Evolutionary conservation across 179 eudicot genomes (phyloP), one percentile per base, ranked within the genome.

Genomic region (Drosera spatulata): DNA sequence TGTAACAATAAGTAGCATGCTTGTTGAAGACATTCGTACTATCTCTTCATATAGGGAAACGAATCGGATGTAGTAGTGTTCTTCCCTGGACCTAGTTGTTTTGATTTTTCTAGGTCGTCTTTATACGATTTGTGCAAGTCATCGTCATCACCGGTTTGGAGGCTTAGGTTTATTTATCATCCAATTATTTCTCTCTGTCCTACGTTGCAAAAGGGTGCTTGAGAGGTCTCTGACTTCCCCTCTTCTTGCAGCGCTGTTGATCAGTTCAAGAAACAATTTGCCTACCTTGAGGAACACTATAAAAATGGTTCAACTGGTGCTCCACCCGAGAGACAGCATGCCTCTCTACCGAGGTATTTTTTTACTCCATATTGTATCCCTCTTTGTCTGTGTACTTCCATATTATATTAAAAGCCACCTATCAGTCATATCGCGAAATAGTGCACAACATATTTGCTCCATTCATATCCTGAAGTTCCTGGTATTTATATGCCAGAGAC

Each of bases 261-360:
- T 67, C 91, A 91, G 72, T 91, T 91, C 64, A 91, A 91, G 82
- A 91, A 85, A 75, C 97, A 87, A 67, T 91, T 91, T 83, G 94
- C 97, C 52, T 79, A 76, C 61, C 91, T 91, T 10, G 97, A 91
- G 79, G 97, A 91, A 74, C 96, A 83, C 69, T 87, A 87, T 73
- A 85, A 86, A 71, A 91, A 87, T 10, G 97, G 86, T 39, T 84
- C 88, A 65, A 66, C 79, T 56, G 81, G 76, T 67, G 76, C 83
- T 66, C 86, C 95, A 58, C 93, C 80, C 39, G 97, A 87, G 63
- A 81, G 96, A 68, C 93, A 88, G 66, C 96, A 88, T 61, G 79
- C 86, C 63, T 89, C 96, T 57, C 76, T 89, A 64, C 96, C 96
- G 15, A 81, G 96, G 96, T 83, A 77, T 10, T 50, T 58, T n/a